Conservation (phyloP, 2,329 filamentous ascomycete species). For the Ceratocystis destructans region DNA sequence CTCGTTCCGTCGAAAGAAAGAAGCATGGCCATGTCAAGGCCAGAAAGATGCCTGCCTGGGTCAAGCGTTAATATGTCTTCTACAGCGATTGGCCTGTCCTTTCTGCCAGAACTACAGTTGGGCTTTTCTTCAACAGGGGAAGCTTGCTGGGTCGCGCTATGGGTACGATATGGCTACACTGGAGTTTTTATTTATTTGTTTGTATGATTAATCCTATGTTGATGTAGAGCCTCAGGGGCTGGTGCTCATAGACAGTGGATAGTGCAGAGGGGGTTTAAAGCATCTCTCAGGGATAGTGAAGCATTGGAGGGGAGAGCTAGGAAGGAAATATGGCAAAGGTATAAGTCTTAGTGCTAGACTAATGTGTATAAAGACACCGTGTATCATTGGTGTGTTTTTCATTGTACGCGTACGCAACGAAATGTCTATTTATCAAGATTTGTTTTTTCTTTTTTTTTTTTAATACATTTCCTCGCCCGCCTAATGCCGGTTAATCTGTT, state of each 20-base stretch:
- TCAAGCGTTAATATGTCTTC: constrained; percentile 51
- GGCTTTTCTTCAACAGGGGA: not conserved
- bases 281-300: not conserved
- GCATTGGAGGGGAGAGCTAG: not conserved
- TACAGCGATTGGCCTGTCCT: not conserved
- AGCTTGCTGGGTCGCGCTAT: not conserved
- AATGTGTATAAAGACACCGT: not conserved
- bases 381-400: constrained; percentile 8
- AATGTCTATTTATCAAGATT: not conserved
- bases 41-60: constrained; percentile 95
- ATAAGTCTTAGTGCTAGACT: not conserved
- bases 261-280: not conserved
- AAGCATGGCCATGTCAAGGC: constrained; percentile 94
- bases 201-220: not conserved
- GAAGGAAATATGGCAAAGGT: not conserved
- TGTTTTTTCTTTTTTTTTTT: not conserved
- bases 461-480: not conserved
- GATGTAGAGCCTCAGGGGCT: not conserved
- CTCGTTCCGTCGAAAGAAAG: constrained; percentile 90
- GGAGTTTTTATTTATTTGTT: not conserved
- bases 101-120: not conserved
- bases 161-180: not conserved
- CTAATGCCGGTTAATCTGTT: too few species aligned
- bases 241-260: not conserved
- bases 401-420: constrained; percentile 10